A percentile compares a stretch with the other conserved stretches of the same genome.
phyloP scores from a whole-genome alignment of 169 alveolate species.

The Condylostoma magnum region DNA sequence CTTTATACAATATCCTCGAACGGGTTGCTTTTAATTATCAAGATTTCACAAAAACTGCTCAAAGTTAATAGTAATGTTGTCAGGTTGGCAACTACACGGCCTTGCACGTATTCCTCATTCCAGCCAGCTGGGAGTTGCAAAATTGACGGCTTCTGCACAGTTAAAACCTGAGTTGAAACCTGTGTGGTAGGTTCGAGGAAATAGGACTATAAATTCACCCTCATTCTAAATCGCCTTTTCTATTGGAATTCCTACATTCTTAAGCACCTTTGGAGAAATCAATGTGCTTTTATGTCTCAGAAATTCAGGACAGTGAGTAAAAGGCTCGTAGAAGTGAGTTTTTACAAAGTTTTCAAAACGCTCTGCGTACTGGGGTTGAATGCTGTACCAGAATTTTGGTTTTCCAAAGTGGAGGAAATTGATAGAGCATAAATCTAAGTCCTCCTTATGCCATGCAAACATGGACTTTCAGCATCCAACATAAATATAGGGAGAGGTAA shows the following conservation, averaged over 20 bases:
- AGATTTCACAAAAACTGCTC: too few relatives aligned
- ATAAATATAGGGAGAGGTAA: slow-evolving; percentile 91
- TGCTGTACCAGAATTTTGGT: slow-evolving; percentile 94
- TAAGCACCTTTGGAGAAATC: slow-evolving; percentile 84
- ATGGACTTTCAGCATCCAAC: slow-evolving; percentile 91
- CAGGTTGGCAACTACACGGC: slow-evolving; percentile 13
- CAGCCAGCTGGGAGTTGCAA: slow-evolving; percentile 89
- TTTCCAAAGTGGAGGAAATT: slow-evolving; percentile 93
- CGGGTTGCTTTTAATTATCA: too few relatives aligned
- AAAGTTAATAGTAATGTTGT: slow-evolving; percentile 8
- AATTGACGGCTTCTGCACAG: slow-evolving; percentile 95
- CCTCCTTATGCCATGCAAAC: slow-evolving; percentile 97
- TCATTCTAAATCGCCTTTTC: slow-evolving; percentile 80
- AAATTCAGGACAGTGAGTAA: slow-evolving; percentile 64
- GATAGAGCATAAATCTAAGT: slow-evolving; percentile 89
- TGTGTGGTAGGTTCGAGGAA: slow-evolving; percentile 90
- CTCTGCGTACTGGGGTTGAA: slow-evolving; percentile 81
- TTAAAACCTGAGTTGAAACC: slow-evolving; percentile 94
- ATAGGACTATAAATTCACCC: slow-evolving; percentile 89
- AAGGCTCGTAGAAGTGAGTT: slow-evolving; percentile 44
- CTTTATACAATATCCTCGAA: too few relatives aligned
- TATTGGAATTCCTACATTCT: slow-evolving; percentile 78
- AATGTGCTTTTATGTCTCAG: slow-evolving; percentile 73
- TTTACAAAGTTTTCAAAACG: slow-evolving; percentile 80
- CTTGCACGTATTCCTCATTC: not conserved